A percentile compares a stretch with the other conserved stretches of the same genome.
These are phyloP conservation scores for Hypoxylon intermedium DNA, from an alignment of 495 filamentous ascomycete genomes.

Conservation along the genomic window DNA sequence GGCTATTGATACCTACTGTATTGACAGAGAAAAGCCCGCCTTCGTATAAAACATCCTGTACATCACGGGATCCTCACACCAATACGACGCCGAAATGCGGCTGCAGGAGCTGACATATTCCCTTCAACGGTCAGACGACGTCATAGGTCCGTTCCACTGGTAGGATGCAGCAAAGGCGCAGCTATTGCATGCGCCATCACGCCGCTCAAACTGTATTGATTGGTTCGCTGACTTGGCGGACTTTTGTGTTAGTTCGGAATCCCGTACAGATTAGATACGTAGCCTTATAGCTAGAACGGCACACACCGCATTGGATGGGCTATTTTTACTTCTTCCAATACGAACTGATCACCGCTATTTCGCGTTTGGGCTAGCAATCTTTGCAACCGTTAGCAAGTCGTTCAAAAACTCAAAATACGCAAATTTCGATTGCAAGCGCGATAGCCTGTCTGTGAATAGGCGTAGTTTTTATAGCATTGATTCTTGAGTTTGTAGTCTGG, in stretches of 20 bases:
- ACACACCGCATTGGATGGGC: constrained; percentile 29
- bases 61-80: too few species aligned
- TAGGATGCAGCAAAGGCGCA: constrained; percentile 7
- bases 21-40: too few species aligned
- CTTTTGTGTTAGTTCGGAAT: neutral
- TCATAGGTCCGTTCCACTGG: constrained; percentile 28
- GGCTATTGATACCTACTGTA: too few species aligned
- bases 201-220: constrained; percentile 2
- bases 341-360: constrained; percentile 30
- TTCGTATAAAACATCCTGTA: too few species aligned
- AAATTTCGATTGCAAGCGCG: constrained; percentile 3
- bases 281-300: constrained; percentile 18
- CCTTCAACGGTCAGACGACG: constrained; percentile 17
- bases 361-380: neutral
- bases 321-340: constrained; percentile 7
- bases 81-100: constrained; percentile 11
- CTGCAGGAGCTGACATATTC: constrained; percentile 29
- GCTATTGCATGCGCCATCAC: neutral
- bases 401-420: neutral
- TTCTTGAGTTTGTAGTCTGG: neutral
- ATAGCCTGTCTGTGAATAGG: neutral
- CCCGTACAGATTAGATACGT: too few species aligned
- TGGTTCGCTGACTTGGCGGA: constrained; percentile 12
- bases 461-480: neutral
- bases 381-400: neutral